phyloP scores from a whole-genome alignment of 139 green algal species.

The Chlamydomonas sphaeroides region DNA sequence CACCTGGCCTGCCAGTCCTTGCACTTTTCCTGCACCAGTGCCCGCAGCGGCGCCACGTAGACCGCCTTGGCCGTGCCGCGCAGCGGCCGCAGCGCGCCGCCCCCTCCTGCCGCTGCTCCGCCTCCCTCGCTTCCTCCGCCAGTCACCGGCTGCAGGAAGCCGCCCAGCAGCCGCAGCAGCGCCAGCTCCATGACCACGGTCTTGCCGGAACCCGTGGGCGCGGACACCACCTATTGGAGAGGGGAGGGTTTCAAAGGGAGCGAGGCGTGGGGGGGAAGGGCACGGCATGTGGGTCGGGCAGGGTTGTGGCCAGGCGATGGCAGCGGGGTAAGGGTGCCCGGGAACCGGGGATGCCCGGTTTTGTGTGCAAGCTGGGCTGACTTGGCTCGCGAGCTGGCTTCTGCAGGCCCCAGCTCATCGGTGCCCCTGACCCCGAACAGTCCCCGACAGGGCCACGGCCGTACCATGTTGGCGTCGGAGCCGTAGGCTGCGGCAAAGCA shows the following conservation, averaged over 20 bases:
- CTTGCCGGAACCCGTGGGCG: slow-evolving; percentile 92
- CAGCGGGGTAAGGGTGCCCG: too few relatives aligned
- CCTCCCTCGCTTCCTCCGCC: too few relatives aligned
- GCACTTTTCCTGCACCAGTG: slow-evolving; percentile 85
- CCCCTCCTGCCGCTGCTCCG: too few relatives aligned
- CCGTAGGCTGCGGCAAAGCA: slow-evolving; percentile 77
- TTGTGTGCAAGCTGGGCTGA: too few relatives aligned
- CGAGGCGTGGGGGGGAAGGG: too few relatives aligned
- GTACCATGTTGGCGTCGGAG: slow-evolving; percentile 74
- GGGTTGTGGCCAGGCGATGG: too few relatives aligned
- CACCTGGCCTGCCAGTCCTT: slow-evolving; percentile 81
- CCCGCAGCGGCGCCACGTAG: slow-evolving; percentile 74
- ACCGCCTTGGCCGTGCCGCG: slow-evolving; percentile 54
- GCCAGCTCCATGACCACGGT: slow-evolving; percentile 95
- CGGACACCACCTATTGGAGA: slow-evolving; percentile 71
- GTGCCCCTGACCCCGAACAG: not conserved
- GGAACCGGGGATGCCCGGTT: too few relatives aligned
- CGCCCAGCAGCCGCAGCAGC: slow-evolving; percentile 77
- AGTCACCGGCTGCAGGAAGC: slow-evolving; percentile 6
- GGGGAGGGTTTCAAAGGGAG: too few relatives aligned
- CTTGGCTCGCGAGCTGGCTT: too few relatives aligned
- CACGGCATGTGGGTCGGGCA: too few relatives aligned
- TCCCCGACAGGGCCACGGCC: not conserved
- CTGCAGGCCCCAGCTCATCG: too few relatives aligned
- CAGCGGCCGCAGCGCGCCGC: not conserved